Conservation (phyloP, 345 rosid species). For the Psidium friedrichsthalianum region DNA sequence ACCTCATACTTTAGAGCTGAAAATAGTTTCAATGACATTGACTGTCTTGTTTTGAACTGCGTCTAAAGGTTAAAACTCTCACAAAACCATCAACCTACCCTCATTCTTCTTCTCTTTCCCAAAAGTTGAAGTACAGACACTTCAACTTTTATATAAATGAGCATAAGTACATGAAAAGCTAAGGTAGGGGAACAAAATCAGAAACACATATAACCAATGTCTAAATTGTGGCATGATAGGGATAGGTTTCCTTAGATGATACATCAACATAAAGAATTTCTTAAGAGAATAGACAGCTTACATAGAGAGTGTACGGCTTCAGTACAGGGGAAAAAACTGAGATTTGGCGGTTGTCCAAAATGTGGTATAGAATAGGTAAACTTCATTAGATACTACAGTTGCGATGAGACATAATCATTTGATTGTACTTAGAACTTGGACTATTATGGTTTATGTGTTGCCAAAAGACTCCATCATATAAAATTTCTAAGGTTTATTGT, state of each 20-base stretch:
- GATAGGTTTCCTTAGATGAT: not conserved
- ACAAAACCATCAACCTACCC: not conserved
- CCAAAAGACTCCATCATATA: not conserved
- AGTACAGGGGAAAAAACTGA: not conserved
- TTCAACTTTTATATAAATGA: not conserved
- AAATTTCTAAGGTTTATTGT: not conserved
- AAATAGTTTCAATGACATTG: not conserved
- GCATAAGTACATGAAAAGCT: not conserved
- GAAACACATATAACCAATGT: not conserved
- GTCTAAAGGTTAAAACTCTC: not conserved
- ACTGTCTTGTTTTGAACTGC: not conserved
- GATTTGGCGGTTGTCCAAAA: not conserved
- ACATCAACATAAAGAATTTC: not conserved
- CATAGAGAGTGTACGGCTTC: not conserved
- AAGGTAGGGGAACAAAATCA: not conserved
- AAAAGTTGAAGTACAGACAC: not conserved
- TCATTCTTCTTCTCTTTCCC: not conserved
- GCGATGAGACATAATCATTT: not conserved
- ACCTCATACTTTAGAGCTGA: not conserved
- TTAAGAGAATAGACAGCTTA: not conserved
- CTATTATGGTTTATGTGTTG: not conserved
- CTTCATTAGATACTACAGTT: not conserved
- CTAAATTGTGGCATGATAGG: not conserved
- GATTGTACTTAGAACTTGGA: not conserved
- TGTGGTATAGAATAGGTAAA: not conserved